Evolutionary conservation across 768 basidiomycete genomes (phyloP), one percentile per base, ranked within the genome.

Genomic region (Tremella yokohamensis): DNA sequence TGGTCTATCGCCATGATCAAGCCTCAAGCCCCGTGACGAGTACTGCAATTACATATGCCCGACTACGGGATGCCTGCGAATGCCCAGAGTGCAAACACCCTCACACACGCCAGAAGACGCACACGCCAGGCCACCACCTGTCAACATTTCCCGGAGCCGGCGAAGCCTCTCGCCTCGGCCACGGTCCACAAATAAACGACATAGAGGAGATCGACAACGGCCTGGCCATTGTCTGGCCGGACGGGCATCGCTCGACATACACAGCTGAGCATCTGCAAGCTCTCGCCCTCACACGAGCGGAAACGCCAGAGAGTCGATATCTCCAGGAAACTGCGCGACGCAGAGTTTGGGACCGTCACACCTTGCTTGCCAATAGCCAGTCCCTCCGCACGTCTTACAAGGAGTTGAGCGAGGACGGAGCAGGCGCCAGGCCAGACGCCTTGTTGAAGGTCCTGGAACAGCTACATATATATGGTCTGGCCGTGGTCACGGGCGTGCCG

Each of bases 51-150:
- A 82, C 87, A 0, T 85, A 83, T 67, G 76, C 84, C 54, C 92
- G 89, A 85, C 82, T 98, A 9, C 84, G 91, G 20, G 92, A 97
- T 68, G 83, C 87, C 0, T 96, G 91, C 65, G 84, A 83, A 57
- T 90, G 87, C 40, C 77, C 83, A 0, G 66, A 78, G 1, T 92
- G 87, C 62, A 75, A 93, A 8, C 88, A 96, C 65, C 85, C 88
- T 0, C 82, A 84, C 2, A 90, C 87, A 0, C 79, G 76, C 2
- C 93, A 97, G 75, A 89, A 89, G 67, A 79, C 90, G 0, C 84
- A 85, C 68, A 78, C 82, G 50, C 83, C 87, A 1, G 84, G 85
- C 18, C 49, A 54, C 38, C 8, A 20, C 16, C n/a, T 13, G n/a
- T 57, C 26, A 6, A 57, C 22, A 22, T 42, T 11, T 45, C 56